phyloP scores from a whole-genome alignment of 768 basidiomycete genomes.

The Mycena maculata region DNA sequence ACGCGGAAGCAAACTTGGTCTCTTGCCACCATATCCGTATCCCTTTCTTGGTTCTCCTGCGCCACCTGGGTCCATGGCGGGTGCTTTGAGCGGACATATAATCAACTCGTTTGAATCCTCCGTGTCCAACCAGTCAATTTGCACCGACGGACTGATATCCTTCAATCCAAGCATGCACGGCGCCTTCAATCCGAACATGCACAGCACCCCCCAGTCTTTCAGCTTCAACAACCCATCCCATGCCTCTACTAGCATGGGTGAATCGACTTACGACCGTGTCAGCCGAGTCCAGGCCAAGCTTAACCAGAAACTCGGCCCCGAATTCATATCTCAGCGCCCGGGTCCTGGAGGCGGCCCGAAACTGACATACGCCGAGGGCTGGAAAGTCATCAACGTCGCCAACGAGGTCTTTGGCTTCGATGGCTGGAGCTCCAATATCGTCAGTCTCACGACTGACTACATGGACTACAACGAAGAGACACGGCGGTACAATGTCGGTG shows the following conservation, averaged over 20 bases:
- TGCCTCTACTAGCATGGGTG: constrained; percentile 58
- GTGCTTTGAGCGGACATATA: constrained; percentile 69
- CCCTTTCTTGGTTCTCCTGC: constrained; percentile 30
- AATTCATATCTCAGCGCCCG: constrained; percentile 89
- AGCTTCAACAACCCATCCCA: constrained; percentile 37
- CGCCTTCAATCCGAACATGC: constrained; percentile 34
- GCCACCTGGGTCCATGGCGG: constrained; percentile 58
- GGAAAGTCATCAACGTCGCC: constrained; percentile 97
- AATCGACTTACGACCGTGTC: constrained; percentile 74
- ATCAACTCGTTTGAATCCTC: constrained; percentile 57
- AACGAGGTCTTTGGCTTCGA: constrained; percentile 99
- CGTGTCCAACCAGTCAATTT: constrained; percentile 43
- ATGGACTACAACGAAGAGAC: constrained; percentile 80
- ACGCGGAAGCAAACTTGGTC: neutral
- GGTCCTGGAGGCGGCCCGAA: constrained; percentile 90
- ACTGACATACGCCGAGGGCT: constrained; percentile 95
- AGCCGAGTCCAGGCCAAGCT: constrained; percentile 84
- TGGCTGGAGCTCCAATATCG: constrained; percentile 89
- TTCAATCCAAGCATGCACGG: constrained; percentile 74
- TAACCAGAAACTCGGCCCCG: constrained; percentile 91
- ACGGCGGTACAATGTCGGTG: constrained; percentile 74
- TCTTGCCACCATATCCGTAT: constrained; percentile 27
- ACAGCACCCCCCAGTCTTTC: constrained; percentile 41
- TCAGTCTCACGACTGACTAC: constrained; percentile 81
- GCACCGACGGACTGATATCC: constrained; percentile 67